Conservation (phyloP, 148 eudicot species). For the Hydrangea macrophylla region DNA sequence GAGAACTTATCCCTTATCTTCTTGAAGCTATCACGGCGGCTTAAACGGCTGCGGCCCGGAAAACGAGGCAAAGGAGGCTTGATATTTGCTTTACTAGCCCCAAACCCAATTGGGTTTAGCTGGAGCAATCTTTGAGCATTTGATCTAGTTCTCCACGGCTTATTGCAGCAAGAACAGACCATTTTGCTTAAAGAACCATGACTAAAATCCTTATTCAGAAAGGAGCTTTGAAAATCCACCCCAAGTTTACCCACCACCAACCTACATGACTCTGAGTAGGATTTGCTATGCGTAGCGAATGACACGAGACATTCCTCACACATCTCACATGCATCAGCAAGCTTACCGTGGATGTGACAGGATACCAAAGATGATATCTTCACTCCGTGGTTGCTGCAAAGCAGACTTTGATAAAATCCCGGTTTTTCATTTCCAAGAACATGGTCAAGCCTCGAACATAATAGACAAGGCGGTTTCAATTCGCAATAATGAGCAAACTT, state of each 20-base stretch:
- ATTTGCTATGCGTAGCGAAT: slow-evolving; percentile 30
- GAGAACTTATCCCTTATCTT: slow-evolving; percentile 49
- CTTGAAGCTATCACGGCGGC: slow-evolving; percentile 60
- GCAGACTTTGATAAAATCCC: slow-evolving; percentile 30
- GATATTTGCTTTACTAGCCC: slow-evolving; percentile 43
- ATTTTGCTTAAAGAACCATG: slow-evolving; percentile 31
- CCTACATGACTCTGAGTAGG: slow-evolving; percentile 41
- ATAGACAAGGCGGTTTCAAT: slow-evolving; percentile 52
- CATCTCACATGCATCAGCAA: slow-evolving; percentile 52
- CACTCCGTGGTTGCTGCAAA: slow-evolving; percentile 53
- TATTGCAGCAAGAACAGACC: slow-evolving; percentile 62
- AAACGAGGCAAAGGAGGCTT: slow-evolving; percentile 62
- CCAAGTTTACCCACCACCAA: slow-evolving; percentile 49
- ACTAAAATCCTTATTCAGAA: slow-evolving; percentile 28
- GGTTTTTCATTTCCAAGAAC: slow-evolving; percentile 41
- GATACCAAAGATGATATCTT: slow-evolving; percentile 50
- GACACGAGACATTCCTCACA: slow-evolving; percentile 70
- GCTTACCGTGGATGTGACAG: slow-evolving; percentile 55
- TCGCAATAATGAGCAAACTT: slow-evolving; percentile 59
- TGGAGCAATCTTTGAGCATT: slow-evolving; percentile 46
- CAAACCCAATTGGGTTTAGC: slow-evolving; percentile 30
- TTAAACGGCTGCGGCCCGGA: slow-evolving; percentile 48
- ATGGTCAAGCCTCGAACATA: slow-evolving; percentile 67
- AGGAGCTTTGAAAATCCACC: slow-evolving; percentile 36
- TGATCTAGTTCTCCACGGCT: slow-evolving; percentile 48